Percentiles rank a stretch among this genome's conserved stretches.
Evolutionary conservation across 2,329 filamentous ascomycete genomes (phyloP).

Genomic region (Fusarium poae): DNA sequence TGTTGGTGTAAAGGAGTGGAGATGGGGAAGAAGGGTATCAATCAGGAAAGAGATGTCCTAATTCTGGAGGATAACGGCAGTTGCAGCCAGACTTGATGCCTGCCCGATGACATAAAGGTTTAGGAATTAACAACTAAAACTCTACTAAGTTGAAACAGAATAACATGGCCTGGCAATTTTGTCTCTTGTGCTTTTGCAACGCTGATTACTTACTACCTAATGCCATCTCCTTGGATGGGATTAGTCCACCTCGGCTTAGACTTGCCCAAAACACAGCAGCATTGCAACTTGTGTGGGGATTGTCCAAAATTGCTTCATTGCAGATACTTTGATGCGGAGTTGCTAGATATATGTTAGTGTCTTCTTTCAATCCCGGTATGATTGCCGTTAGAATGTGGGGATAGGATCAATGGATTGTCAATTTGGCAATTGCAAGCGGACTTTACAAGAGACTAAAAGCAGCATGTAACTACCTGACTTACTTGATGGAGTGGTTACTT

Average conservation of each 20-base stretch:
- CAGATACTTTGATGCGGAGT: not conserved
- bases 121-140: not conserved
- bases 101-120: not conserved
- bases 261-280: not conserved
- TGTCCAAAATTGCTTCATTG: not conserved
- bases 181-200: not conserved
- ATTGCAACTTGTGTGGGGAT: not conserved
- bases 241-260: conserved; percentile 24
- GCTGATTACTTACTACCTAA: not conserved
- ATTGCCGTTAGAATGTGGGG: conserved; percentile 5
- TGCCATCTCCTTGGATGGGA: not conserved
- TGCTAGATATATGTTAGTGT: conserved; percentile 4
- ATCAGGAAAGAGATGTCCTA: not conserved
- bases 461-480: not conserved
- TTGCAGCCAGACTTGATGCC: conserved; percentile 6
- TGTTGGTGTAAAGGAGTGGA: not conserved
- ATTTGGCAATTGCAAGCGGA: conserved; percentile 18
- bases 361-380: not conserved
- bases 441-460: not conserved
- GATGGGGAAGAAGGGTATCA: not conserved
- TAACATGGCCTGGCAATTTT: not conserved
- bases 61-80: conserved; percentile 18
- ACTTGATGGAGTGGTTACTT: not conserved
- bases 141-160: not conserved
- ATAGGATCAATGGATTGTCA: not conserved